Conservation (phyloP, 2,329 filamentous ascomycete species). For the Monilinia polystroma region DNA sequence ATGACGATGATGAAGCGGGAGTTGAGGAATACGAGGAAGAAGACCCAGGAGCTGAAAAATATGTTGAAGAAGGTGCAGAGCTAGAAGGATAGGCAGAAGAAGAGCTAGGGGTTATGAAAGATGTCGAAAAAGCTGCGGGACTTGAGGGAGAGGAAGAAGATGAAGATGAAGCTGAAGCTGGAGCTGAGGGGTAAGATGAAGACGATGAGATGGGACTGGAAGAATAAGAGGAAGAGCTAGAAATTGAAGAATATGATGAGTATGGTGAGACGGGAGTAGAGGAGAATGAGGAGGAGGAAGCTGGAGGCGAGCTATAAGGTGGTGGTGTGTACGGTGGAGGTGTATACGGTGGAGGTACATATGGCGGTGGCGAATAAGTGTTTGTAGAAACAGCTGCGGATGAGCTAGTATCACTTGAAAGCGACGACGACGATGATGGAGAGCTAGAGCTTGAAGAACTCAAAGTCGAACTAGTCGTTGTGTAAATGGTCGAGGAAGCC, state of each 20-base stretch:
- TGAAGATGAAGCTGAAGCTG: background rate
- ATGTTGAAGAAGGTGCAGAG: background rate
- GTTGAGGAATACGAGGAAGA: background rate
- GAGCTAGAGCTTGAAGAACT: background rate
- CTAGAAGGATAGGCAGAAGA: background rate
- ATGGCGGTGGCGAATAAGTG: background rate
- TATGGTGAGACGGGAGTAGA: background rate
- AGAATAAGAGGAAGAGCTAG: background rate
- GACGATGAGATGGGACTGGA: background rate
- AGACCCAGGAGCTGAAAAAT: background rate
- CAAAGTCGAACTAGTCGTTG: constrained; percentile 9
- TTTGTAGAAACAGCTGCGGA: background rate
- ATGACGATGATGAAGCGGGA: no score
- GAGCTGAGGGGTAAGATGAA: background rate
- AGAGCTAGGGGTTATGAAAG: background rate
- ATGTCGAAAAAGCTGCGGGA: background rate
- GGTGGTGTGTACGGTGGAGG: background rate
- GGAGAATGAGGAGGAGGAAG: background rate
- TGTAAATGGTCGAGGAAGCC: constrained; percentile 11
- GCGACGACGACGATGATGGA: background rate
- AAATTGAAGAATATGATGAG: background rate
- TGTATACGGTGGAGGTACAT: background rate
- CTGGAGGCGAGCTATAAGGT: background rate
- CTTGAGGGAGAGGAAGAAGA: background rate
- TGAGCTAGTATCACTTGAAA: background rate